Base-by-base conservation (phyloP, 1,284 basidiomycete species). In the Tetrapyrgos nigripes region DNA sequence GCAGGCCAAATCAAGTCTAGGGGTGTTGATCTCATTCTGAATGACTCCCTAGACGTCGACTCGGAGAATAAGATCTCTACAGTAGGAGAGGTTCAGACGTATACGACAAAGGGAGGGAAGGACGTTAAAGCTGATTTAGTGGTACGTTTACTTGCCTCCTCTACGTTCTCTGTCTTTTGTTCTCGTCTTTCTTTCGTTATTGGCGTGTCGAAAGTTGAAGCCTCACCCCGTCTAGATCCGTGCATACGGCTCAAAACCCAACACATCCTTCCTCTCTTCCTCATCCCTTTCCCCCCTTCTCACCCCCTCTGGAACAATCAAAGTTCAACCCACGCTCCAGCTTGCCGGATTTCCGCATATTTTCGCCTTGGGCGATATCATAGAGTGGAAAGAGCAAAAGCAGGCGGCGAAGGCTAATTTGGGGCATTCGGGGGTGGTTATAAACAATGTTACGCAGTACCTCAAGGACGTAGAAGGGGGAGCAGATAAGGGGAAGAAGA, bases 301-400 rank as follows among this genome's bases (percentile, higher is more conserved):
- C 21, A 77, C 76, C 2, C 55, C 70, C 1, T 63, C 64, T 26
- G 80, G 83, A 27, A 74, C 67, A 54, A 76, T 88, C 47, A 81
- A 79, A 58, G 78, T 88, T 8, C 70, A 74, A 28, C 75, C 82
- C 8, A 84, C 83, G 3, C 74, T 89, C 19, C 84, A 87, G 65
- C 65, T 88, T 4, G 63, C 64, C 17, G 70, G 69, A 1, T 72
- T 85, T 66, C 70, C 80, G 0, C 75, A 76, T 49, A 81, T 88
- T 23, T 88, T 87, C 64, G 86, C 85, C 0, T 75, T 72, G 3
- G 87, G 87, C 9, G 87, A 89, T 66, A 77, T 84, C 51, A 80
- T 85, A 53, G 81, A 85, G 27, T 83, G 80, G 79, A 50, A 74
- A 0, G 87, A 89, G 70, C 81, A 85, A 65, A 88, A 88, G 64